These are phyloP conservation scores for Aspergillus japonicus DNA, from an alignment of 2,329 filamentous ascomycete genomes.

Conservation along the genomic window DNA sequence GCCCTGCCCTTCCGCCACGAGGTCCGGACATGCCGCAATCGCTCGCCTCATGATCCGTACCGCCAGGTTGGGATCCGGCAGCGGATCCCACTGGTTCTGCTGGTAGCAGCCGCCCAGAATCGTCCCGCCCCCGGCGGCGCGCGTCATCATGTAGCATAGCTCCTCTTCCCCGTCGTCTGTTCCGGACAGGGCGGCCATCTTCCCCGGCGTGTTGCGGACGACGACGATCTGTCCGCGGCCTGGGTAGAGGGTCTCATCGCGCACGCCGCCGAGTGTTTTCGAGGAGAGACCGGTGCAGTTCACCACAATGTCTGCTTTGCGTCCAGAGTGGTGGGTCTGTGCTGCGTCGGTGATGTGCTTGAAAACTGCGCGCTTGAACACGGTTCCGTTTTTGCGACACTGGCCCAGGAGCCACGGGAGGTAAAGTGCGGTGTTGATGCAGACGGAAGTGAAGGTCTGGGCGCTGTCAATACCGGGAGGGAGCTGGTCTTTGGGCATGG, in stretches of 20 bases:
- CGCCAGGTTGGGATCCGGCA: conserved; percentile 72
- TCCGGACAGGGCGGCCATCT: conserved; percentile 68
- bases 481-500: conserved; percentile 57
- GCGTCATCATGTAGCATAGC: conserved; percentile 73
- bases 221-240: conserved; percentile 78
- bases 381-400: conserved; percentile 69
- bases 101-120: conserved; percentile 80
- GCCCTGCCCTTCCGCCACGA: conserved; percentile 50
- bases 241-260: conserved; percentile 69
- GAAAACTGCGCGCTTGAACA: conserved; percentile 61
- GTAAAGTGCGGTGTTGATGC: conserved; percentile 84
- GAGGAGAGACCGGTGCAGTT: conserved; percentile 79
- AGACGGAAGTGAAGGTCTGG: conserved; percentile 74
- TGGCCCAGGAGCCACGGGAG: conserved; percentile 77
- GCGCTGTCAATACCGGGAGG: conserved; percentile 67
- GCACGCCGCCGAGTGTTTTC: conserved; percentile 70
- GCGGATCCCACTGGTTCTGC: conserved; percentile 71
- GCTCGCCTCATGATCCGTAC: conserved; percentile 75
- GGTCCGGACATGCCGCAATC: conserved; percentile 28
- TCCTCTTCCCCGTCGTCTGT: conserved; percentile 71
- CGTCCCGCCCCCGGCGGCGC: conserved; percentile 72
- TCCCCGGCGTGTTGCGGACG: conserved; percentile 70
- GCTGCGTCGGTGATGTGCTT: conserved; percentile 68
- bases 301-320: conserved; percentile 65
- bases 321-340: conserved; percentile 52